phyloP scores from a whole-genome alignment of 2,329 filamentous ascomycete species.

The Phymatotrichopsis omnivora region DNA sequence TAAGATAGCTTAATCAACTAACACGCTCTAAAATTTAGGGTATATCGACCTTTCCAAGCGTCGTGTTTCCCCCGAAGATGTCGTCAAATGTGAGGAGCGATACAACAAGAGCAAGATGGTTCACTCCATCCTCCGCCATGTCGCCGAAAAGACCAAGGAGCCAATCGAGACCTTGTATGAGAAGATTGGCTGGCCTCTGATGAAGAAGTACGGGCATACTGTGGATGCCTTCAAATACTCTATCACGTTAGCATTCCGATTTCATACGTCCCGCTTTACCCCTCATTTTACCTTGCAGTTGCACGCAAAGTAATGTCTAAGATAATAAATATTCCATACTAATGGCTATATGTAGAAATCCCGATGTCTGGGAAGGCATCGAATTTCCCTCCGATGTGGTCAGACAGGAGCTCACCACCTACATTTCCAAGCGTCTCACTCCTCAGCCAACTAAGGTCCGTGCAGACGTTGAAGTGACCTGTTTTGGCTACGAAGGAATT shows the following conservation, averaged over 20 bases:
- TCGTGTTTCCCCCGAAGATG: slow-evolving; percentile 93
- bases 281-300: not conserved
- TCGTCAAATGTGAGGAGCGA: slow-evolving; percentile 95
- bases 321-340: not conserved
- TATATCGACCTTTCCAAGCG: slow-evolving; percentile 99
- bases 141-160: slow-evolving; percentile 88
- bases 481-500: slow-evolving; percentile 94
- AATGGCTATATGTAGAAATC: slow-evolving; percentile 52
- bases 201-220: slow-evolving; percentile 93
- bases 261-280: not conserved
- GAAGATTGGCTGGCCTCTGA: slow-evolving; percentile 90
- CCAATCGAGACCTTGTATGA: slow-evolving; percentile 95
- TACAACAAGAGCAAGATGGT: slow-evolving; percentile 99
- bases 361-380: slow-evolving; percentile 90
- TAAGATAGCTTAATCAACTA: not conserved
- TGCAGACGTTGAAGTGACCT: slow-evolving; percentile 92
- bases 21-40: slow-evolving; percentile 42
- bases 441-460: slow-evolving; percentile 98
- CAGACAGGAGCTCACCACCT: slow-evolving; percentile 80
- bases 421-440: slow-evolving; percentile 94
- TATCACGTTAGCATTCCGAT: slow-evolving; percentile 64
- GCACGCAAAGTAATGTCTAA: not conserved
- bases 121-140: slow-evolving; percentile 96
- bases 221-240: slow-evolving; percentile 98
- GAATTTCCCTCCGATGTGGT: slow-evolving; percentile 77